Conservation (phyloP, 768 basidiomycete genomes). For the Suillus placidus region DNA sequence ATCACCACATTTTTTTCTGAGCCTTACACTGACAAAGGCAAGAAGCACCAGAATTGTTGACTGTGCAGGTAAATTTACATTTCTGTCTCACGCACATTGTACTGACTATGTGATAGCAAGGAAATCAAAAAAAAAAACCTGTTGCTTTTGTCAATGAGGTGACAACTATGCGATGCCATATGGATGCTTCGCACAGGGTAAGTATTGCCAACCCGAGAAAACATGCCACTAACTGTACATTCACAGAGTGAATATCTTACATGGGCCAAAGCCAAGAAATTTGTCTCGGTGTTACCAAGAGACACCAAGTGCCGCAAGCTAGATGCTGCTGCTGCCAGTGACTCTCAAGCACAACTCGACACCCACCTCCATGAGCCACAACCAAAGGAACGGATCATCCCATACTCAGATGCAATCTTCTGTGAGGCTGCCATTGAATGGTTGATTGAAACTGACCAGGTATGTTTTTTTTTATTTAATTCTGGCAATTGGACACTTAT, state of each 20-base stretch:
- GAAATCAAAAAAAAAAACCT: too few relatives aligned
- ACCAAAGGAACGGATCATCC: constrained; percentile 23
- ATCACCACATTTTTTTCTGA: background rate
- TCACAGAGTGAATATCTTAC: too few relatives aligned
- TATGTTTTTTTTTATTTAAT: too few relatives aligned
- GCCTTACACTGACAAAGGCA: background rate
- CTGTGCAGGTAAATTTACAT: background rate
- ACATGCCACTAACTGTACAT: too few relatives aligned
- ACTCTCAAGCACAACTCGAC: constrained; percentile 7
- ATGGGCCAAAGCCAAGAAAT: too few relatives aligned
- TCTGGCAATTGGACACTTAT: too few relatives aligned
- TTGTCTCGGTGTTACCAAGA: too few relatives aligned
- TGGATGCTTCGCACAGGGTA: too few relatives aligned
- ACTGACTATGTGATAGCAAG: background rate
- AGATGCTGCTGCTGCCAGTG: background rate
- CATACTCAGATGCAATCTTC: constrained; percentile 34
- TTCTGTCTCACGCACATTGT: background rate
- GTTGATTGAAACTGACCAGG: constrained; percentile 38
- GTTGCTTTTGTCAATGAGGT: too few relatives aligned
- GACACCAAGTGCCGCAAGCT: constrained; percentile 3
- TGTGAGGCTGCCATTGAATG: constrained; percentile 37
- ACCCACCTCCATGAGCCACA: background rate
- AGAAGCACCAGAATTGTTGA: background rate
- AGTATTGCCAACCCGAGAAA: too few relatives aligned
- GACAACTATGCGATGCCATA: too few relatives aligned